Conservation (phyloP, 441 rosid species). For the Syzygium syzygioides region DNA sequence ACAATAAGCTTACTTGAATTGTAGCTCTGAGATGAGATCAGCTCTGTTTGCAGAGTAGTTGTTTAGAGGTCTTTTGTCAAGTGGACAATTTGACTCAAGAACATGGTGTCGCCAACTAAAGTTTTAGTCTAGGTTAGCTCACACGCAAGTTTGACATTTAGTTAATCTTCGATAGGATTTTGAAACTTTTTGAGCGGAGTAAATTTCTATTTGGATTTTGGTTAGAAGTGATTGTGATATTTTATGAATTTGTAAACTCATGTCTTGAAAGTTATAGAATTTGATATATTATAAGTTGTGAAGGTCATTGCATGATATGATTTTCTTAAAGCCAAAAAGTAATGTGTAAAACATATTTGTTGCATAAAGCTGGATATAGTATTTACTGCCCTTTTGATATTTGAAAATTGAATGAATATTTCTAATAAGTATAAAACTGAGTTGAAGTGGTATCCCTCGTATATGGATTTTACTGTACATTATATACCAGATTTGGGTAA, state of each 20-base stretch:
- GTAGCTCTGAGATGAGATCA: fast-evolving
- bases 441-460: too few relatives aligned
- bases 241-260: too few relatives aligned
- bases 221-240: too few relatives aligned
- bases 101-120: not conserved
- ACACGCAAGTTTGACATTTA: not conserved
- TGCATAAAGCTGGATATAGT: fast-evolving
- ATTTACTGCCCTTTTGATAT: not conserved
- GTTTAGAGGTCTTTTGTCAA: not conserved
- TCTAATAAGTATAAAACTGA: not conserved
- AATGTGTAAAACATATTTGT: not conserved
- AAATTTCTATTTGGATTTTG: not conserved
- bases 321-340: not conserved
- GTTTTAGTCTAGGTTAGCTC: not conserved
- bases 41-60: not conserved
- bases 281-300: too few relatives aligned
- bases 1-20: not conserved
- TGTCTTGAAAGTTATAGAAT: not conserved
- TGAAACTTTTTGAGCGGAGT: fast-evolving
- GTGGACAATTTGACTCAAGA: not conserved
- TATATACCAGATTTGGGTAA: not conserved
- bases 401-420: too few relatives aligned
- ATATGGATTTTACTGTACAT: not conserved
- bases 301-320: not conserved
- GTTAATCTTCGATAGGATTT: too few relatives aligned